Percentiles rank a stretch among this genome's conserved stretches.
phyloP scores from a whole-genome alignment of 2,329 filamentous ascomycete species.

The Triangularia verruculosa region DNA sequence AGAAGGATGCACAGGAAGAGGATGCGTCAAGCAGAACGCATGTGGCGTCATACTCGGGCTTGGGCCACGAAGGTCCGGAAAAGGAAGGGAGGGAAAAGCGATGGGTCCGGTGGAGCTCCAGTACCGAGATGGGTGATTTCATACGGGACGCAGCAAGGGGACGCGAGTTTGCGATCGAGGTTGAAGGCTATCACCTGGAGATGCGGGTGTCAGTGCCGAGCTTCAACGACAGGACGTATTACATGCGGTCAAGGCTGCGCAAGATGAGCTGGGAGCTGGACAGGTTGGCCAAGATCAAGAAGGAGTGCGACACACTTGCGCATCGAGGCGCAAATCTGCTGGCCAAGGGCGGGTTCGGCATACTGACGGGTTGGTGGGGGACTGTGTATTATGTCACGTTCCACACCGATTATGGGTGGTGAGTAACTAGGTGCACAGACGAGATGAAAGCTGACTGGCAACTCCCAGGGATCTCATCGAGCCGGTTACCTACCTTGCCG shows the following conservation, averaged over 20 bases:
- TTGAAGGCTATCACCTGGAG: conserved; percentile 64
- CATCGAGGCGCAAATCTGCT: conserved; percentile 74
- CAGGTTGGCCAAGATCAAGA: conserved; percentile 69
- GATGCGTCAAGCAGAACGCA: conserved; percentile 31
- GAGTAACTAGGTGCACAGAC: neutral
- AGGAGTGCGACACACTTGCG: conserved; percentile 75
- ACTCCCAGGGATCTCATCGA: conserved; percentile 68
- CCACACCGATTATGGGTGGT: conserved; percentile 75
- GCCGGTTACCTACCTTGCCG: conserved; percentile 83
- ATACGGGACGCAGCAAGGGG: conserved; percentile 84
- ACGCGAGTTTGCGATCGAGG: conserved; percentile 78
- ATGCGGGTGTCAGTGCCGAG: conserved; percentile 79
- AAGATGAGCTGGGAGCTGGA: conserved; percentile 69
- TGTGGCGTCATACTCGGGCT: conserved; percentile 68
- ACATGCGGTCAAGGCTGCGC: conserved; percentile 72
- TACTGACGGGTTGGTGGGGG: conserved; percentile 76
- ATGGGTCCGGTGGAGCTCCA: conserved; percentile 85
- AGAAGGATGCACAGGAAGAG: conserved; percentile 30
- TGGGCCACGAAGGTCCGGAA: conserved; percentile 58
- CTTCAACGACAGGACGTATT: conserved; percentile 88
- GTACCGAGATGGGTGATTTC: conserved; percentile 90
- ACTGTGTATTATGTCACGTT: conserved; percentile 72
- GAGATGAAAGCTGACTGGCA: neutral
- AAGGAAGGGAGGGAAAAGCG: conserved; percentile 46
- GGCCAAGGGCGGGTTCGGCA: conserved; percentile 74